Conservation (phyloP, 2,329 filamentous ascomycete species). For the Penicillium sp. region DNA sequence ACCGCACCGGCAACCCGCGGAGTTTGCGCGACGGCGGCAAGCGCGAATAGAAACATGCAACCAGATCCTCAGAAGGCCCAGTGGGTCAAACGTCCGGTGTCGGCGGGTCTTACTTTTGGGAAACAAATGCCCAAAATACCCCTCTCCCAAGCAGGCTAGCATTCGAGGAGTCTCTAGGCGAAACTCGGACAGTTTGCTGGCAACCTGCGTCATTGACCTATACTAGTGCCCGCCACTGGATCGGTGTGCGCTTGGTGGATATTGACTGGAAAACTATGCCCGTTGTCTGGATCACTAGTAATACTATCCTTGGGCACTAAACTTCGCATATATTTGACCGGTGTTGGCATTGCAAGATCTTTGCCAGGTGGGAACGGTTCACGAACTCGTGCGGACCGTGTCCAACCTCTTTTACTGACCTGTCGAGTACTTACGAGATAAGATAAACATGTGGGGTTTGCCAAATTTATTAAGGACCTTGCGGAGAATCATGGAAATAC, state of each 20-base stretch:
- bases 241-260: neutral
- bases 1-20: neutral
- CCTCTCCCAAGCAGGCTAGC: conserved; percentile 7
- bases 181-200: neutral
- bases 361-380: too few species aligned
- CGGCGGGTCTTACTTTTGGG: conserved; percentile 1
- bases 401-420: too few species aligned
- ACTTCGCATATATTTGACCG: neutral
- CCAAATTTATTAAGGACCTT: neutral
- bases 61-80: neutral
- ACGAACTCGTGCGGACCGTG: too few species aligned
- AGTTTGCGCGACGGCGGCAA: conserved; percentile 9
- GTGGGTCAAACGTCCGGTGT: conserved; percentile 12
- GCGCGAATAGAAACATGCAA: conserved; percentile 9
- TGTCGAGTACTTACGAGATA: neutral
- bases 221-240: neutral
- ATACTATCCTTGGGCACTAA: neutral
- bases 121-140: neutral
- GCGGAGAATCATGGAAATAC: neutral
- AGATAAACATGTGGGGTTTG: neutral
- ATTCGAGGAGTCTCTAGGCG: neutral
- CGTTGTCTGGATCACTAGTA: too few species aligned
- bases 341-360: neutral
- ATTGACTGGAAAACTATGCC: neutral
- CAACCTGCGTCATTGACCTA: conserved; percentile 1